These are phyloP conservation scores for Quercus bicolor DNA, from an alignment of 306 rosid species.

Conservation along the genomic window DNA sequence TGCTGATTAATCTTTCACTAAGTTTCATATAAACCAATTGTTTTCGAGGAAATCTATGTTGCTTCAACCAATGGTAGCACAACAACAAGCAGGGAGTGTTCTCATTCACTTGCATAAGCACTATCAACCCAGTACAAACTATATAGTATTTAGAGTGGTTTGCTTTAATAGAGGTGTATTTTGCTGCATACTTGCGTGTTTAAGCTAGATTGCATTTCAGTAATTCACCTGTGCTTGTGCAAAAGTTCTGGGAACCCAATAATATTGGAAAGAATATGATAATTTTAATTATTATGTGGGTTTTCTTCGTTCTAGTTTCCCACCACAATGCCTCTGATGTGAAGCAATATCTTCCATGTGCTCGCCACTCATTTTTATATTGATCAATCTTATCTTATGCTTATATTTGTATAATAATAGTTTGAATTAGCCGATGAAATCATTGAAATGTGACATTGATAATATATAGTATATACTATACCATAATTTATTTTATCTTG, in stretches of 20 bases:
- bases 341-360: not conserved
- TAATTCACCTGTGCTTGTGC: too few species aligned
- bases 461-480: slow-evolving; percentile 14
- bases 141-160: slow-evolving; percentile 16
- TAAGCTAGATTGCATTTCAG: not conserved
- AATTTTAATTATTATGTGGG: slow-evolving; percentile 11
- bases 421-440: slow-evolving; percentile 14
- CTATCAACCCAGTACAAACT: not conserved
- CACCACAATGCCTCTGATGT: not conserved
- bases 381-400: not conserved
- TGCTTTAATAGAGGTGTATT: slow-evolving; percentile 11
- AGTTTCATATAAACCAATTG: not conserved
- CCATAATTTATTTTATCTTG: slow-evolving; percentile 12
- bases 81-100: slow-evolving; percentile 11
- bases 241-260: too few species aligned
- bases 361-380: slow-evolving; percentile 27
- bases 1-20: not conserved
- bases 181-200: slow-evolving; percentile 12
- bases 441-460: slow-evolving; percentile 14
- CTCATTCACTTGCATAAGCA: not conserved
- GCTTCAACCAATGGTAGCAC: slow-evolving; percentile 16
- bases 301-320: slow-evolving; percentile 5
- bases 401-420: not conserved
- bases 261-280: slow-evolving; percentile 3
- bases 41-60: slow-evolving; percentile 22